A percentile compares a stretch with the other conserved stretches of the same genome.
phyloP scores from a whole-genome alignment of 352 stramenopile species.

The Pythium oligandrum region DNA sequence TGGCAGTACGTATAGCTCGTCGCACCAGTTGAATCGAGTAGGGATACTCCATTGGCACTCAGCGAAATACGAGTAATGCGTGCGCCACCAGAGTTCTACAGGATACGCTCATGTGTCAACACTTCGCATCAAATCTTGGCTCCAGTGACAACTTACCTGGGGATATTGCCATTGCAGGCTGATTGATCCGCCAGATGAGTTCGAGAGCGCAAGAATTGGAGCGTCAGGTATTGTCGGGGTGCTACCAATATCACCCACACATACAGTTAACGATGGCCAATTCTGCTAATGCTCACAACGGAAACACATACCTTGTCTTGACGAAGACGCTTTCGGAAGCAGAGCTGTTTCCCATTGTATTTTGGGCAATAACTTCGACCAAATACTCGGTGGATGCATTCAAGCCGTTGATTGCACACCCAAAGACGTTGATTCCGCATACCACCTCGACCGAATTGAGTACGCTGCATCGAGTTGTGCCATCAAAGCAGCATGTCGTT shows the following conservation, averaged over 20 bases:
- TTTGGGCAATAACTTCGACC: conserved; percentile 23
- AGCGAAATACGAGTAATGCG: conserved; percentile 34
- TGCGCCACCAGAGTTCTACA: conserved; percentile 36
- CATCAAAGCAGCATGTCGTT: conserved; percentile 17
- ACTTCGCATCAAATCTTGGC: background rate
- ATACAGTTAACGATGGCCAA: too few relatives aligned
- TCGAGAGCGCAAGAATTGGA: conserved; percentile 18
- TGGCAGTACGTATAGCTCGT: conserved; percentile 33
- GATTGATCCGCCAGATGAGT: conserved; percentile 28
- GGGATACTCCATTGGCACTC: conserved; percentile 18
- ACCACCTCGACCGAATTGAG: conserved; percentile 2
- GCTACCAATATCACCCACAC: conserved; percentile 8
- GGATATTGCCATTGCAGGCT: conserved; percentile 26
- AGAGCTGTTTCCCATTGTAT: conserved; percentile 27
- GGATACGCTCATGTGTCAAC: background rate
- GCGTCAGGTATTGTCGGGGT: conserved; percentile 16
- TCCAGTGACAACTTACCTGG: conserved; percentile 18
- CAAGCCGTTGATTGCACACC: conserved; percentile 27
- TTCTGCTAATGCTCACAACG: background rate
- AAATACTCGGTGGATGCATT: conserved; percentile 23
- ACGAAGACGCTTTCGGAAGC: conserved; percentile 13
- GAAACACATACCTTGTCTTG: conserved; percentile 19
- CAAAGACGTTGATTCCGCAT: conserved; percentile 7
- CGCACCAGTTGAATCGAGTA: conserved; percentile 19
- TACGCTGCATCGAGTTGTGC: conserved; percentile 20